Conservation (phyloP, 2,329 filamentous ascomycete genomes). For the Leptosphaerulina australis region DNA sequence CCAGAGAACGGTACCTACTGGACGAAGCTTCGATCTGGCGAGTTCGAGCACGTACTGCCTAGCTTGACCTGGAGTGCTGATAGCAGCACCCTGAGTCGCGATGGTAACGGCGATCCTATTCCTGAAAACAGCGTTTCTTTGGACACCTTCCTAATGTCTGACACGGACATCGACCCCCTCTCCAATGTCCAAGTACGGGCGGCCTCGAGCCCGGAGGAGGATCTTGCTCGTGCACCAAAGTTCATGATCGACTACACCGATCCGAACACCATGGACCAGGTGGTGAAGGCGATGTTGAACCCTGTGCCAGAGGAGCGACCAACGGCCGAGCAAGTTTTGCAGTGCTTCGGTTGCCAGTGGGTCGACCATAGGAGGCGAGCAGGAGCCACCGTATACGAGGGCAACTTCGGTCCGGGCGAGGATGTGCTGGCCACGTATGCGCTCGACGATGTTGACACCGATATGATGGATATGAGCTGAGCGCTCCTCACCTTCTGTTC, state of each 20-base stretch:
- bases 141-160: slow-evolving; percentile 41
- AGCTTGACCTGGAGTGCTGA: slow-evolving; percentile 81
- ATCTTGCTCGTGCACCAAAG: slow-evolving; percentile 72
- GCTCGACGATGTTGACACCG: slow-evolving; percentile 21
- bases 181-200: slow-evolving; percentile 45
- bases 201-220: slow-evolving; percentile 47
- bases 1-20: slow-evolving; percentile 92
- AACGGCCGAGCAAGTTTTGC: slow-evolving; percentile 73
- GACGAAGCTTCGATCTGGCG: slow-evolving; percentile 86
- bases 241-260: slow-evolving; percentile 87
- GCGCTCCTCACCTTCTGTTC: not conserved
- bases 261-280: slow-evolving; percentile 76
- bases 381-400: slow-evolving; percentile 94
- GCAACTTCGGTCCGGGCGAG: slow-evolving; percentile 86
- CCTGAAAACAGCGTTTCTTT: slow-evolving; percentile 28
- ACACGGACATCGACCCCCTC: slow-evolving; percentile 48
- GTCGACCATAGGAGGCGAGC: slow-evolving; percentile 76
- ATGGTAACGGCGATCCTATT: slow-evolving; percentile 62
- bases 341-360: slow-evolving; percentile 78
- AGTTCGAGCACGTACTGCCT: slow-evolving; percentile 81
- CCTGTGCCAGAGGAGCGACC: slow-evolving; percentile 77
- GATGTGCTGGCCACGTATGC: slow-evolving; percentile 59
- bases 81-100: slow-evolving; percentile 69
- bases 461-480: slow-evolving; percentile 65
- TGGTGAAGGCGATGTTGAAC: slow-evolving; percentile 88